Evolutionary conservation across 164 flowering plant genomes (phyloP), one percentile per base, ranked within the genome.

Genomic region (Saururus chinensis): DNA sequence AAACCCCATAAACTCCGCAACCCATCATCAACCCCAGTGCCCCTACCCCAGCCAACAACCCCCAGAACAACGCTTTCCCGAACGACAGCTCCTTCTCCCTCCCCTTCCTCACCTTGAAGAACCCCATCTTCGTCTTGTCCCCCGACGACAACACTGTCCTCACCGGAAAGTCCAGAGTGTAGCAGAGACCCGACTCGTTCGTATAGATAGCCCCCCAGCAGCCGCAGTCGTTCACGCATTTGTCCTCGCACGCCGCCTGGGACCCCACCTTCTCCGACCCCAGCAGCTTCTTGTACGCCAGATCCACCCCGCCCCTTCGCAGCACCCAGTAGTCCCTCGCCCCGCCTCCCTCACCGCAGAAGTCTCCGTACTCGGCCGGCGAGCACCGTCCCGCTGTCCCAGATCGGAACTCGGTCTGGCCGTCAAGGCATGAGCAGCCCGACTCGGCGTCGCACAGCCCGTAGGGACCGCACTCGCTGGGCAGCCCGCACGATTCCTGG

Each of bases 141-240:
- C 74, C 79, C 14, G 77, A 78, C 0, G 75, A 74, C 73, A 87
- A 66, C 69, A 95, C 19, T 1, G 91, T 82, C 61, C 74, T 81
- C 37, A 91, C 75, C 60, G 95, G 91, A 63, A 82, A 88, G 52
- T 79, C 83, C 55, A 95, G 51, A 7, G 63, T 40, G 74, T 95
- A 91, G 62, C 99, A 95, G 66, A 77, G 80, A 73, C 91, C 85
- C 63, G 99, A 77, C 7, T 72, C 81, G 72, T 91, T 88, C 54
- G 77, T 87, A 62, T 76, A 95, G 20, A 87, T 73, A 21, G 82
- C 80, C 0, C 95, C 97, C 93, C 90, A 91, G 59, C 99, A 95
- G 22, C 80, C 81, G 56, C 99, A 95, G 68, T 84, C 86, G 4
- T 41, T 64, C 57, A 71, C 79, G 60, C 99, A 95, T 3, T 73